These are phyloP conservation scores for Acorus calamus DNA, from an alignment of 106 monocot species.

Conservation along the genomic window DNA sequence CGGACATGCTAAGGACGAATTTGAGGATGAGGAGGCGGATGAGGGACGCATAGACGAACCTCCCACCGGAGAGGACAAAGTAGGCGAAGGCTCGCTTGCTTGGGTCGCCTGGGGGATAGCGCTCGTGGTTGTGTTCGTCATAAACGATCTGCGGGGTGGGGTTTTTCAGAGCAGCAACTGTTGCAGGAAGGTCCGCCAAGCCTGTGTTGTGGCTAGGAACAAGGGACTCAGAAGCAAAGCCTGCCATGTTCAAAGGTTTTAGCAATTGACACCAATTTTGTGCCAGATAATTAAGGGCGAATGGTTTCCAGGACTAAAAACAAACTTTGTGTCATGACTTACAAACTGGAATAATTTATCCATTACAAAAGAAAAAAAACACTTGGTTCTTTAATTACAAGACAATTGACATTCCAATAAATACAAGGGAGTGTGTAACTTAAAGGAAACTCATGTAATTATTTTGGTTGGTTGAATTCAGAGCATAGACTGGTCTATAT, in stretches of 20 bases:
- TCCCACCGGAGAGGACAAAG: conserved; percentile 15
- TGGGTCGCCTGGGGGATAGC: conserved; percentile 18
- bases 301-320: no score
- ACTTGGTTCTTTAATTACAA: no score
- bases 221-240: conserved; percentile 11
- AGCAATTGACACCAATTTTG: no score
- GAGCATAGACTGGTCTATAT: no score
- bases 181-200: conserved; percentile 2
- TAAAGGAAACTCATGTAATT: no score
- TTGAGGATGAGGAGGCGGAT: conserved; percentile 32
- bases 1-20: conserved; percentile 39
- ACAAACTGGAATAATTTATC: no score
- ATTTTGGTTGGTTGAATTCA: no score
- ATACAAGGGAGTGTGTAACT: no score
- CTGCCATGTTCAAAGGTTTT: not conserved
- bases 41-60: conserved; percentile 17
- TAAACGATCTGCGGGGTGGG: conserved; percentile 12
- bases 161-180: conserved; percentile 17
- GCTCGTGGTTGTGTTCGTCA: conserved; percentile 16
- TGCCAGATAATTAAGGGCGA: no score
- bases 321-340: no score
- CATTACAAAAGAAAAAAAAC: no score
- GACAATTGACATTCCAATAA: no score
- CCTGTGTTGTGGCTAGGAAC: conserved; percentile 3
- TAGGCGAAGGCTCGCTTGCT: conserved; percentile 19